Conservation (phyloP, 495 filamentous ascomycete species). For the Terfezia boudieri region DNA sequence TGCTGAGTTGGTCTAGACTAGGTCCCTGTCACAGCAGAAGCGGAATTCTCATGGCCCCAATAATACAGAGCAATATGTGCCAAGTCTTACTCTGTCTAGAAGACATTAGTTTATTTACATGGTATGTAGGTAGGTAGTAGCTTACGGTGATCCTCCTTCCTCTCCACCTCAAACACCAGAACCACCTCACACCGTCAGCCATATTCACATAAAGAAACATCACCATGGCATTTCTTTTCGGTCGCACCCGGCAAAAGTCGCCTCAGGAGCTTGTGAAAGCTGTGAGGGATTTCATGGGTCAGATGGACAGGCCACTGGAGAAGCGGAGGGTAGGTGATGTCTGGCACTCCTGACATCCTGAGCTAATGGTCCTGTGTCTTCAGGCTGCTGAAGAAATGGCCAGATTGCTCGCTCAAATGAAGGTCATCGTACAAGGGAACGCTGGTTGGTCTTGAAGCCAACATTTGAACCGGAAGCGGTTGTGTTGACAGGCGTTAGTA, state of each 20-base stretch:
- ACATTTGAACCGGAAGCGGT: too few species aligned
- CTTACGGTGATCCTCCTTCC: not conserved
- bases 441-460: constrained; percentile 31
- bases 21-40: too few species aligned
- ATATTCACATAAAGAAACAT: not conserved
- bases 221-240: constrained; percentile 81
- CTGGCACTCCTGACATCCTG: not conserved
- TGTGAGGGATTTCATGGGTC: constrained; percentile 31
- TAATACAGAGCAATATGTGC: too few species aligned
- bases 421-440: constrained; percentile 61
- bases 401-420: constrained; percentile 60
- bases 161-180: not conserved
- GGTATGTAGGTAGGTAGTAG: too few species aligned
- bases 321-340: constrained; percentile 25
- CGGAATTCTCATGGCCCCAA: too few species aligned
- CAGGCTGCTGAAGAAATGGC: constrained; percentile 54
- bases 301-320: constrained; percentile 22
- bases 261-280: constrained; percentile 30
- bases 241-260: constrained; percentile 37
- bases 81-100: too few species aligned
- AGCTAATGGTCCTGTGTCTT: constrained; percentile 4
- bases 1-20: too few species aligned
- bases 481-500: too few species aligned
- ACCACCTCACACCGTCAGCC: not conserved
- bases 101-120: too few species aligned